These are phyloP conservation scores for Inga oerstediana DNA, from an alignment of 306 rosid genomes.

Conservation along the genomic window DNA sequence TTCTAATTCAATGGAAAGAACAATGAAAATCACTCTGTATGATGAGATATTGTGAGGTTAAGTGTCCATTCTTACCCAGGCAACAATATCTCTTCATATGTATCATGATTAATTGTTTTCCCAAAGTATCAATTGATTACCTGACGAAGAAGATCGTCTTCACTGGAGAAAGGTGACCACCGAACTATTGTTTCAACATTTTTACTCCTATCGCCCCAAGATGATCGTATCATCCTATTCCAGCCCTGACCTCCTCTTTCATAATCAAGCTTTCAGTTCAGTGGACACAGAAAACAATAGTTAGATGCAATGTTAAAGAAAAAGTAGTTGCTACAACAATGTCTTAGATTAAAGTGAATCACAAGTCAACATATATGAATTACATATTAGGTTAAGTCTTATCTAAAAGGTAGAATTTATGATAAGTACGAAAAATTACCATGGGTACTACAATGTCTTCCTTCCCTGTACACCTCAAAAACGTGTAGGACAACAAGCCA, in stretches of 20 bases:
- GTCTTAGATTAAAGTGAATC: neutral
- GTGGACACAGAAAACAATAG: slow-evolving; percentile 26
- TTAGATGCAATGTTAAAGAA: slow-evolving; percentile 37
- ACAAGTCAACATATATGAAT: neutral
- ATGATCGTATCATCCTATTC: slow-evolving; percentile 66
- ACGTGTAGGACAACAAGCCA: slow-evolving; percentile 92
- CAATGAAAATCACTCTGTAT: neutral
- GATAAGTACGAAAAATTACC: slow-evolving; percentile 52
- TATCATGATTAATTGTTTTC: neutral
- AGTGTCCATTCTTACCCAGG: neutral
- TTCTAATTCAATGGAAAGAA: neutral
- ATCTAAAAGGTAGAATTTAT: neutral
- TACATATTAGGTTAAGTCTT: slow-evolving; percentile 5
- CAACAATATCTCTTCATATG: neutral
- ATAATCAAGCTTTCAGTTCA: slow-evolving; percentile 77
- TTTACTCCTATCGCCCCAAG: slow-evolving; percentile 71
- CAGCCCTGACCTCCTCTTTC: slow-evolving; percentile 61
- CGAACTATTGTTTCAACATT: slow-evolving; percentile 73
- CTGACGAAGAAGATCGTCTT: slow-evolving; percentile 81
- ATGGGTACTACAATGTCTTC: slow-evolving; percentile 98
- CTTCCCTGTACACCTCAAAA: slow-evolving; percentile 90
- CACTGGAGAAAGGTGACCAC: slow-evolving; percentile 87
- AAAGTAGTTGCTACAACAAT: neutral
- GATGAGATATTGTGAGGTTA: neutral
- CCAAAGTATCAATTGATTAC: slow-evolving; percentile 32